Conservation (phyloP, 148 eudicot genomes). For the Vaccinium darrowii region DNA sequence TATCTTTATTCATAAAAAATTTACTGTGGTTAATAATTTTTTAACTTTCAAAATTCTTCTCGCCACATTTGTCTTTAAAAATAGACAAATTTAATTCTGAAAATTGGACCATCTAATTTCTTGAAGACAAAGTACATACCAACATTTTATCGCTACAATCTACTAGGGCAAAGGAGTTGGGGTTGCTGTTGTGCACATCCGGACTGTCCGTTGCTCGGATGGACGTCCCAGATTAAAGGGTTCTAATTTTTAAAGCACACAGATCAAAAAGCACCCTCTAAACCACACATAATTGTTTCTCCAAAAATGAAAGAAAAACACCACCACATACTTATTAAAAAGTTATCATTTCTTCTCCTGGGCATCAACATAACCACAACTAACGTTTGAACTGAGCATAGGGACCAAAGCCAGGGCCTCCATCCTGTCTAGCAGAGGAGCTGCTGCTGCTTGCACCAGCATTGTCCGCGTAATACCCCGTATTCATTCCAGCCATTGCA, state of each 20-base stretch:
- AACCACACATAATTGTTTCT: too few relatives aligned
- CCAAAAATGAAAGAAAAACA: too few relatives aligned
- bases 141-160: not conserved
- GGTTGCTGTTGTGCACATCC: too few relatives aligned
- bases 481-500: not conserved
- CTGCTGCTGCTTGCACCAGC: conserved; percentile 8
- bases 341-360: too few relatives aligned
- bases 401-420: not conserved
- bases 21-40: not conserved
- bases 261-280: too few relatives aligned
- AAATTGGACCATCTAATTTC: not conserved
- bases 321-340: too few relatives aligned
- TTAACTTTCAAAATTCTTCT: not conserved
- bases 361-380: not conserved
- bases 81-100: not conserved
- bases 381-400: not conserved
- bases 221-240: too few relatives aligned
- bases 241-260: too few relatives aligned
- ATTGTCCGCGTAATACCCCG: not conserved
- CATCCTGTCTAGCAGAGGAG: not conserved
- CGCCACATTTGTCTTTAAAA: not conserved
- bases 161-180: too few relatives aligned
- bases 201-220: too few relatives aligned
- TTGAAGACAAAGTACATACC: not conserved
- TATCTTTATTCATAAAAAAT: too few relatives aligned